Evolutionary conservation across 306 rosid genomes (phyloP).

Genomic region (Astragalus membranaceus): DNA sequence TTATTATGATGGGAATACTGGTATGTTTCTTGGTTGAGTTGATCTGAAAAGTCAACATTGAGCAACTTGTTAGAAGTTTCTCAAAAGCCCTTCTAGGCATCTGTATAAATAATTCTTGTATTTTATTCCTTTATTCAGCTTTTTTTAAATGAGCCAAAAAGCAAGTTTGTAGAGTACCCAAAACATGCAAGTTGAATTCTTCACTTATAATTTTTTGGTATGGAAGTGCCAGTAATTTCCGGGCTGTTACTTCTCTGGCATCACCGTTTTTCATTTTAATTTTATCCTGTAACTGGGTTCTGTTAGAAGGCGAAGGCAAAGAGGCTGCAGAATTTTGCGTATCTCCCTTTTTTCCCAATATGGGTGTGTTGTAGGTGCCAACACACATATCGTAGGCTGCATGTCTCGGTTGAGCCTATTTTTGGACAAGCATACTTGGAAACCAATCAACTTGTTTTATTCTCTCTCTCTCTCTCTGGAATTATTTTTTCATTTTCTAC

Average conservation of each 20-base stretch:
- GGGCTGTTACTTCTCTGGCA: background rate
- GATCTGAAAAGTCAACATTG: background rate
- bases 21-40: constrained; percentile 32
- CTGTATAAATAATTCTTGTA: background rate
- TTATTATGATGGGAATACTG: constrained; percentile 96
- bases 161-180: background rate
- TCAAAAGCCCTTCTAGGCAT: background rate
- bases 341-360: background rate
- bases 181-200: background rate
- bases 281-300: background rate
- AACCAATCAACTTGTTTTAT: background rate
- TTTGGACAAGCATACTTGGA: background rate
- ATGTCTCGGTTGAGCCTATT: background rate
- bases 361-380: background rate
- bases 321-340: background rate
- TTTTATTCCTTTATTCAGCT: background rate
- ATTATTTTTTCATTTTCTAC: constrained; percentile 14
- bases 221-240: background rate
- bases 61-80: background rate
- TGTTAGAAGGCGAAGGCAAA: background rate
- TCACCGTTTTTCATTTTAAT: background rate
- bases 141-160: background rate
- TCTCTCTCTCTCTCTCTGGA: background rate
- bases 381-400: background rate
- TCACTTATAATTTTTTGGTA: background rate